Conservation (phyloP, 2,329 filamentous ascomycete species). For the Nakataea oryzae region DNA sequence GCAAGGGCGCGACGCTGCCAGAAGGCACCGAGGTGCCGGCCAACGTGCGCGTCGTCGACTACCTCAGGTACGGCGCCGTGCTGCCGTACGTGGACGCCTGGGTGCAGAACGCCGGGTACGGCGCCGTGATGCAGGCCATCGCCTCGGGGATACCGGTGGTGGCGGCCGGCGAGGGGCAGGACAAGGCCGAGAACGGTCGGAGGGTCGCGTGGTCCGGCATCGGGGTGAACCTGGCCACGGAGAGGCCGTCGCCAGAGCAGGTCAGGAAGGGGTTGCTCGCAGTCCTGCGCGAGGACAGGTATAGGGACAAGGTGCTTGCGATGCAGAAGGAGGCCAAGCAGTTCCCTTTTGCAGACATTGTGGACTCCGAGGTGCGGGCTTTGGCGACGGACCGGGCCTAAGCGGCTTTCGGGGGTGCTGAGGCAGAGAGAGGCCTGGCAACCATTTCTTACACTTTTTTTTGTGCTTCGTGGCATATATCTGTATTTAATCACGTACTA, state of each 20-base stretch:
- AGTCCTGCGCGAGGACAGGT: conserved; percentile 12
- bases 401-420: no score
- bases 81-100: conserved; percentile 23
- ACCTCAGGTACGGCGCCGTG: conserved; percentile 26
- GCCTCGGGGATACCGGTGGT: conserved; percentile 28
- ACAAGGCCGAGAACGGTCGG: conserved; percentile 26
- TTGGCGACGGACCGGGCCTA: not conserved
- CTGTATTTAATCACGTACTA: no score
- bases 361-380: not conserved
- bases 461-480: no score
- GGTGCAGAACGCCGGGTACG: conserved; percentile 30
- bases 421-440: no score
- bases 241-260: conserved; percentile 15
- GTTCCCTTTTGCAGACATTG: conserved; percentile 4
- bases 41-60: conserved; percentile 24
- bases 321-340: not conserved
- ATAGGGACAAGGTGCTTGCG: not conserved
- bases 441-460: no score
- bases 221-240: conserved; percentile 19
- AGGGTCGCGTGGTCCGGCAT: conserved; percentile 22
- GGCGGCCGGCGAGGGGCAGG: conserved; percentile 27
- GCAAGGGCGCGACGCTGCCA: conserved; percentile 18
- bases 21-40: conserved; percentile 9
- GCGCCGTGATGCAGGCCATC: conserved; percentile 27
- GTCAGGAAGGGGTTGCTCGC: conserved; percentile 17